phyloP scores from a whole-genome alignment of 352 stramenopile species.

The Paralagenidium karlingii region DNA sequence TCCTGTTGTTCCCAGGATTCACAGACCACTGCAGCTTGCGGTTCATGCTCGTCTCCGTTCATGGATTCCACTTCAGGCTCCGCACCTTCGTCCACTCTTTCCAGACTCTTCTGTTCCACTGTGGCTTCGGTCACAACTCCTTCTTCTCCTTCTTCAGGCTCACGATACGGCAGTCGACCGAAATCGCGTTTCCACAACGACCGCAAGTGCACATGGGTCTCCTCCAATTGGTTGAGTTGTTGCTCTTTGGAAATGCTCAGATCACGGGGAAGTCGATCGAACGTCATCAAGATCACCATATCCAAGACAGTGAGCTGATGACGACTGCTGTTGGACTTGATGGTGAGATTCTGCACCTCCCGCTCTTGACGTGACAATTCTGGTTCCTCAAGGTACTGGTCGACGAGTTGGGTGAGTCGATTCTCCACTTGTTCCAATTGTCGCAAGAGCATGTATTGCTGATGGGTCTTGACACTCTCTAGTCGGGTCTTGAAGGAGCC shows the following conservation, averaged over 20 bases:
- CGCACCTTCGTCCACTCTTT: background rate
- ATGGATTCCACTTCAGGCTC: background rate
- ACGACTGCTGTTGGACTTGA: constrained; percentile 8
- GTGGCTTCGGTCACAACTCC: constrained; percentile 3
- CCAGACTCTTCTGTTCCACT: background rate
- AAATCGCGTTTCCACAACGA: constrained; percentile 79
- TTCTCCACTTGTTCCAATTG: constrained; percentile 75
- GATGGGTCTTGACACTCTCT: constrained; percentile 10
- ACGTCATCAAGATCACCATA: constrained; percentile 81
- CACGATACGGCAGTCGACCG: constrained; percentile 37
- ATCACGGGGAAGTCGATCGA: constrained; percentile 63
- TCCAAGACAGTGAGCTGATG: constrained; percentile 70
- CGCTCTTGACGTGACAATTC: constrained; percentile 17
- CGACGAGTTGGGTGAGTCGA: constrained; percentile 37
- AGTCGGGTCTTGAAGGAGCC: constrained; percentile 62
- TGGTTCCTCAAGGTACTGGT: constrained; percentile 40
- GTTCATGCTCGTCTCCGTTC: background rate
- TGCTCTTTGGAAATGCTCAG: constrained; percentile 37
- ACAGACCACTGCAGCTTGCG: background rate
- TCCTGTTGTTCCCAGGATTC: background rate
- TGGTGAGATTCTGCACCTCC: constrained; percentile 7
- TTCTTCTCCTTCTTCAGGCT: constrained; percentile 15
- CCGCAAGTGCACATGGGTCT: constrained; percentile 69
- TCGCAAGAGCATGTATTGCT: constrained; percentile 42
- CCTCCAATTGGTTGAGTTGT: constrained; percentile 62